phyloP scores from a whole-genome alignment of 768 basidiomycete genomes.

The Amanita polypyramis region DNA sequence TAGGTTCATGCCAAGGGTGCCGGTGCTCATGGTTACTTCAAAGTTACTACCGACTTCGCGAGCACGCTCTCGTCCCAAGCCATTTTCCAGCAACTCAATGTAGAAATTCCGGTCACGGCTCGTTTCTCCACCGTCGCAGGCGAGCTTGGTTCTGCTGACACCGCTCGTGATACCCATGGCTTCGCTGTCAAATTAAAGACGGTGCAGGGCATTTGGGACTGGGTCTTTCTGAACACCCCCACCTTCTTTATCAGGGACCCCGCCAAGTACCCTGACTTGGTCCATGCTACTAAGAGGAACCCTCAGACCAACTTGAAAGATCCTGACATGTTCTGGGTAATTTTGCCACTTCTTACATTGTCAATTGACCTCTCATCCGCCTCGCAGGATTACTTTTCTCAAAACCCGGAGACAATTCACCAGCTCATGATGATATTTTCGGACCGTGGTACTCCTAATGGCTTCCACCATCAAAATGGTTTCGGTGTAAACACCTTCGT shows the following conservation, averaged over 20 bases:
- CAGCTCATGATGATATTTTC: slow-evolving; percentile 87
- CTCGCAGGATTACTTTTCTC: slow-evolving; percentile 71
- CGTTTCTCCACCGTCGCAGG: slow-evolving; percentile 95
- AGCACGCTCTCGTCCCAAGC: slow-evolving; percentile 69
- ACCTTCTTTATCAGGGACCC: slow-evolving; percentile 86
- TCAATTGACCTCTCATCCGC: slow-evolving; percentile 15
- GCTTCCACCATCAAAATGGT: slow-evolving; percentile 80
- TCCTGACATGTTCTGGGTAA: slow-evolving; percentile 75
- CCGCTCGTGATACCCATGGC: slow-evolving; percentile 86
- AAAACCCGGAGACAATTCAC: slow-evolving; percentile 85
- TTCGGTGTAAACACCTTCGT: slow-evolving; percentile 93
- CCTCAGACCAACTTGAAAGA: slow-evolving; percentile 91
- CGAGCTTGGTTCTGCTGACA: slow-evolving; percentile 80
- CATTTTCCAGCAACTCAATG: slow-evolving; percentile 55
- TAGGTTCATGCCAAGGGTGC: slow-evolving; percentile 90
- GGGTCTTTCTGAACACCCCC: slow-evolving; percentile 90
- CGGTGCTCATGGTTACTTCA: slow-evolving; percentile 90
- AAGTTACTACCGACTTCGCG: slow-evolving; percentile 70
- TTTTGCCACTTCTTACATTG: slow-evolving; percentile 7
- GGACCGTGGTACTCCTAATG: slow-evolving; percentile 89
- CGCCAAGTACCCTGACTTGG: slow-evolving; percentile 87
- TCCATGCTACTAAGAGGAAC: slow-evolving; percentile 88
- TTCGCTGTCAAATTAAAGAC: slow-evolving; percentile 88
- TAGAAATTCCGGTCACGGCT: slow-evolving; percentile 62
- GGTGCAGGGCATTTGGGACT: slow-evolving; percentile 85